Evolutionary conservation across 345 rosid genomes (phyloP), one percentile per base, ranked within the genome.

Genomic region (Camelina hispida): DNA sequence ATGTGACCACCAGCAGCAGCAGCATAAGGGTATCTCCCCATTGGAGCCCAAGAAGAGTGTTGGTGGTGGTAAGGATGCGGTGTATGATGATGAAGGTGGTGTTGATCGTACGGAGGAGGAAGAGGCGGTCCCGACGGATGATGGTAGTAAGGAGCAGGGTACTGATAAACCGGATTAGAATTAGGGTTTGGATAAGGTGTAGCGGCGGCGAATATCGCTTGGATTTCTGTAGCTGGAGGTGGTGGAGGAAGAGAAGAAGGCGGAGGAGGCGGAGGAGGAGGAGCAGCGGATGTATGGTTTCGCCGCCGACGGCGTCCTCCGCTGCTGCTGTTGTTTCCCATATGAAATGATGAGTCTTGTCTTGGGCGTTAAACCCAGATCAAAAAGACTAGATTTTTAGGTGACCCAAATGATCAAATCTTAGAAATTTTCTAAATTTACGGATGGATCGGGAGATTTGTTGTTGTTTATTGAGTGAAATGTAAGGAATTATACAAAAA

Each of bases 151-250:
- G 86, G 87, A 0, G 84, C 89, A 9, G 87, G 90, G 79, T 89
- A 83, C 79, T 87, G 97, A 59, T 89, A 85, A 56, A 76, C 79
- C 66, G 81, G 89, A 59, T 83, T 85, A 13, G 81, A 81, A 75
- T 81, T 86, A 56, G 85, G 96, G 15, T 86, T 51, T 2, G 96
- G 97, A 70, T 84, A 92, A 6, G 99, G 96, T 16, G 97, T 89
- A 28, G 93, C 97, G 2, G 97, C 97, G 0, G 99, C 90, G 75
- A 91, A 87, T 5, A 91, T 93, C 75, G 93, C 69, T n/a, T 86
- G 53, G 79, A 83, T 83, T 70, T 90, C 99, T n/a, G 91, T 84
- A 62, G 86, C 86, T 1, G 91, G 86, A 23, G 88, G 83, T 3
- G 83, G 77, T 3, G 89, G 85, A 7, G 88, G 85, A 0, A 88